A percentile compares a stretch with the other conserved stretches of the same genome.
phyloP scores from a whole-genome alignment of 192 early-diverging fungal genomes.

The Phlyctochytrium bullatum region DNA sequence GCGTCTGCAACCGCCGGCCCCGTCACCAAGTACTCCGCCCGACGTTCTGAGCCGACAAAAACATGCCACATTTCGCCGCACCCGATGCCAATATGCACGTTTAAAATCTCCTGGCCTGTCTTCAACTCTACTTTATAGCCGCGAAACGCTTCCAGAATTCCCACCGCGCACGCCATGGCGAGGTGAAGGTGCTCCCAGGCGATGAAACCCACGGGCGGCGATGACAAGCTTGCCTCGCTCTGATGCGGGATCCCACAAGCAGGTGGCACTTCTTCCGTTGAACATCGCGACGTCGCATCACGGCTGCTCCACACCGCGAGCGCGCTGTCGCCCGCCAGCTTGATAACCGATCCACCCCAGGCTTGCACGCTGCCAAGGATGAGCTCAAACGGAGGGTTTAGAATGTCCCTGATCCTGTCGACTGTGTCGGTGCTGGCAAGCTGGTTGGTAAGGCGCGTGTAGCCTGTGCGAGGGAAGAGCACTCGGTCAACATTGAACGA shows the following conservation, averaged over 20 bases:
- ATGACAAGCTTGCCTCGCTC: too few species aligned
- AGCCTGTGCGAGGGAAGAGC: not conserved
- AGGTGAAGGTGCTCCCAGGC: not conserved
- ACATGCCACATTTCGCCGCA: conserved; percentile 8
- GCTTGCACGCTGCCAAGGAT: conserved; percentile 24
- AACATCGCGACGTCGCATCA: too few species aligned
- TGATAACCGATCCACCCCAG: conserved; percentile 21
- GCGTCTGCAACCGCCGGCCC: conserved; percentile 11
- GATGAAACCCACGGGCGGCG: too few species aligned
- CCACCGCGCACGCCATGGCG: not conserved
- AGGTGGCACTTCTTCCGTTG: too few species aligned
- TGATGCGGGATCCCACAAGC: too few species aligned
- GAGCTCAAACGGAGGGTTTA: conserved; percentile 25
- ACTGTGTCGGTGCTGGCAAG: not conserved
- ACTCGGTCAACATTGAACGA: not conserved
- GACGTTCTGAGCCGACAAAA: conserved; percentile 6
- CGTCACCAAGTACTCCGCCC: conserved; percentile 21
- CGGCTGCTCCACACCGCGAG: conserved; percentile 16
- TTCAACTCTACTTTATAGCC: not conserved
- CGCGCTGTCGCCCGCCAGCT: conserved; percentile 27
- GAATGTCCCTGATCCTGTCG: conserved; percentile 23
- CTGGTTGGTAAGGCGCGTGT: not conserved
- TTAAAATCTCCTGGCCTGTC: too few species aligned
- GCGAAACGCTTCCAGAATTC: not conserved
- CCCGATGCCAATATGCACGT: conserved; percentile 26